A percentile compares a stretch with the other conserved stretches of the same genome.
phyloP scores from a whole-genome alignment of 768 basidiomycete genomes.

The Lentinus brumalis region DNA sequence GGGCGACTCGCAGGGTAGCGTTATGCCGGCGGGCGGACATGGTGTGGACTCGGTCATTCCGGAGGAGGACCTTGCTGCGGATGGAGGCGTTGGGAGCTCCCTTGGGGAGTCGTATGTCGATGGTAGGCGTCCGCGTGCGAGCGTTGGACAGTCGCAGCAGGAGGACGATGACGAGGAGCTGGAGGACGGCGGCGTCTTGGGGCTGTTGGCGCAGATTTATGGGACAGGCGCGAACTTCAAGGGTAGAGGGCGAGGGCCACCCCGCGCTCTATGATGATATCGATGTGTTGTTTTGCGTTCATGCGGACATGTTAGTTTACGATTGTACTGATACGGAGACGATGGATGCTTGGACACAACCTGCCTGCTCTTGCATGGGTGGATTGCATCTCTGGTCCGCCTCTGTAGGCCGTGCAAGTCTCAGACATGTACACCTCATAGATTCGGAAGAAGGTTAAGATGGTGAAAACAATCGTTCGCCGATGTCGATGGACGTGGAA shows the following conservation, averaged over 20 bases:
- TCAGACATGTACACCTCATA: no score
- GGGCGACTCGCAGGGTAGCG: constrained; percentile 73
- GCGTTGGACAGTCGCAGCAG: constrained; percentile 30
- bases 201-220: constrained; percentile 86
- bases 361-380: no score
- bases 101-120: constrained; percentile 81
- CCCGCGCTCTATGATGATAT: constrained; percentile 25
- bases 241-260: constrained; percentile 30
- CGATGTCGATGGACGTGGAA: no score
- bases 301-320: no score
- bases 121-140: constrained; percentile 44
- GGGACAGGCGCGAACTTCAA: constrained; percentile 39
- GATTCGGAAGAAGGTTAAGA: no score
- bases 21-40: constrained; percentile 5
- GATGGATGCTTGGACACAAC: no score
- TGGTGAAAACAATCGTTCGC: no score
- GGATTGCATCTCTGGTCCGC: no score
- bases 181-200: constrained; percentile 83
- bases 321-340: no score
- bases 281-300: not conserved
- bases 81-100: constrained; percentile 61
- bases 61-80: constrained; percentile 50
- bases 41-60: constrained; percentile 31
- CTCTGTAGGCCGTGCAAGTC: no score
- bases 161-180: constrained; percentile 61